Evolutionary conservation across 169 alveolate species (phyloP), one percentile per base, ranked within the genome.

Genomic region (Toxoplasma gondii): DNA sequence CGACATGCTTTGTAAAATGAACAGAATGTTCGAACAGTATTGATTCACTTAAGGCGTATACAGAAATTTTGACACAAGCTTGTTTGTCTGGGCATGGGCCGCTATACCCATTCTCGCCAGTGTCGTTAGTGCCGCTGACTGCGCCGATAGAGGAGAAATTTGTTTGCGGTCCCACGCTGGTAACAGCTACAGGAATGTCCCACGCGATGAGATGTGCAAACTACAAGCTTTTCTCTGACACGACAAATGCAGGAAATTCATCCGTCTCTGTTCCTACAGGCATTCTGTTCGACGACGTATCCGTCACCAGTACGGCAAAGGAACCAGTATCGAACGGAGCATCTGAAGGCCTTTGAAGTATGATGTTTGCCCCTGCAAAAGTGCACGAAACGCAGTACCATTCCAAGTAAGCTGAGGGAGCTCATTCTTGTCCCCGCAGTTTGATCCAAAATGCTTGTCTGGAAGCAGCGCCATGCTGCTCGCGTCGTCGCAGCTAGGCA

Each of bases 301-400:
- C 94, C 31, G 94, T 58, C 10, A 83, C 41, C 0, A 88, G 81
- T 5, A 92, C 45, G 43, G 43, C 91, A 36, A 81, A 92, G 41
- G 94, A 92, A n/a, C 88, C 92, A 9, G 94, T 64, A 27, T 92
- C 87, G 69, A 67, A 92, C 24, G 94, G 94, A 19, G 91, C 86
- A 17, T 86, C 94, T 92, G 78, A 44, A 0, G 41, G 39, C 39
- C 44, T 17, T 19, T 19, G 44, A 1, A 82, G n/a, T 36, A 27
- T 34, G 41, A 12, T 24, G 54, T 1, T 44, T 4, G 67, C 27
- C 31, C 38, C 41, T 2, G 41, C 58, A 82, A 44, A 38, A 7
- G 64, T 12, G 24, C 64, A 22, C 39, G 64, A 9, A 12, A 10
- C 17, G 84, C 44, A 31, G 84, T 69, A 92, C 94, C 91, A 4